phyloP scores from a whole-genome alignment of 306 rosid genomes.

The Crotalaria pallida region DNA sequence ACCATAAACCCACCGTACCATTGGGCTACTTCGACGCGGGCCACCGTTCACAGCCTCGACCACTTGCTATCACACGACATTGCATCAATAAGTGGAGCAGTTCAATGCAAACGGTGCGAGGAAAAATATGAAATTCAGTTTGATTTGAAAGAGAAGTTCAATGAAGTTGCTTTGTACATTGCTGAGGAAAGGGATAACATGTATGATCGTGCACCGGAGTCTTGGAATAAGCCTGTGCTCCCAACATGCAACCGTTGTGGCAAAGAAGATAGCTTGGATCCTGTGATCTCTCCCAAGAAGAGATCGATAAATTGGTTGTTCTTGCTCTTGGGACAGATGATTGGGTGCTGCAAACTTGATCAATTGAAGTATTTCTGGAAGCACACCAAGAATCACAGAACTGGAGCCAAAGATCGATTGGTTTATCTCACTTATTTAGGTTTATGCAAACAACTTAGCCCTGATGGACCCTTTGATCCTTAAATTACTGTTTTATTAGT shows the following conservation, averaged over 20 bases:
- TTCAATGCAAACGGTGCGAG: conserved; percentile 32
- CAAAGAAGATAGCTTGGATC: conserved; percentile 18
- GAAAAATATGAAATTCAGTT: neutral
- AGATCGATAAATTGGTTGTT: conserved; percentile 47
- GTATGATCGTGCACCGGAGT: conserved; percentile 31
- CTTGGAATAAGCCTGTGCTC: conserved; percentile 26
- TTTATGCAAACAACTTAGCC: conserved; percentile 47
- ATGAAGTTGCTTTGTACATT: neutral
- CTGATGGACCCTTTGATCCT: neutral
- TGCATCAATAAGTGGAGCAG: conserved; percentile 8
- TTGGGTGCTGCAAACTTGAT: conserved; percentile 32
- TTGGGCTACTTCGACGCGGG: conserved; percentile 34
- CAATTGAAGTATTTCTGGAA: conserved; percentile 49
- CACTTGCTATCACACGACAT: neutral
- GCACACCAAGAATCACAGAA: conserved; percentile 31
- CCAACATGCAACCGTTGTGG: conserved; percentile 31
- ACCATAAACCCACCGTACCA: conserved; percentile 29
- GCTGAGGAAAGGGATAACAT: neutral
- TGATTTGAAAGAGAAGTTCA: conserved; percentile 11
- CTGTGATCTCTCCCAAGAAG: conserved; percentile 13
- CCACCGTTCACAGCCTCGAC: neutral
- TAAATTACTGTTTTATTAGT: too few relatives aligned
- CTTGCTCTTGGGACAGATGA: conserved; percentile 43
- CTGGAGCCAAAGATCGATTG: conserved; percentile 49
- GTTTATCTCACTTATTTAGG: conserved; percentile 35